A percentile compares a stretch with the other conserved stretches of the same genome.
These are phyloP conservation scores for Amanita jacksonii DNA, from an alignment of 768 basidiomycete species.

Conservation along the genomic window DNA sequence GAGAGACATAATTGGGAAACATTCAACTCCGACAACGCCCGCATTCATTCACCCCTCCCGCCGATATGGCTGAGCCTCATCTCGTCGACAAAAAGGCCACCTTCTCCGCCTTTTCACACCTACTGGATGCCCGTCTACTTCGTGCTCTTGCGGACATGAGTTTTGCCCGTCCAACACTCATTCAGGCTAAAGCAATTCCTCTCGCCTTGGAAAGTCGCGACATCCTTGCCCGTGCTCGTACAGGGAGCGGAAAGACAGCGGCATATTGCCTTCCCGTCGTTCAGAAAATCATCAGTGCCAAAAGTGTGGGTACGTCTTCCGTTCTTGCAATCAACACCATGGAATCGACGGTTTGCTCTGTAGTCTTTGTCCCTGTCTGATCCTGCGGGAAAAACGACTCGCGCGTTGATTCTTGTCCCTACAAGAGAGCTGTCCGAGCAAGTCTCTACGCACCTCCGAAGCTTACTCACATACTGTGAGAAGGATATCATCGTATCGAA, in stretches of 20 bases:
- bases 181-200: conserved; percentile 89
- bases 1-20: conserved; percentile 8
- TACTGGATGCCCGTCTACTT: conserved; percentile 79
- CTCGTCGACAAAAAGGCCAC: conserved; percentile 39
- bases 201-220: conserved; percentile 83
- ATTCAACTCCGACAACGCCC: conserved; percentile 8
- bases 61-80: conserved; percentile 38
- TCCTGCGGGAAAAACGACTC: conserved; percentile 44
- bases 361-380: conserved; percentile 32
- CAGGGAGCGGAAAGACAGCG: conserved; percentile 95
- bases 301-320: conserved; percentile 50
- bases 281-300: conserved; percentile 78
- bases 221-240: conserved; percentile 88
- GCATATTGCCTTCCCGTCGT: conserved; percentile 90
- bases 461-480: conserved; percentile 70
- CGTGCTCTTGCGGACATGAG: conserved; percentile 84
- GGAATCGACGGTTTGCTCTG: background rate
- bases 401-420: conserved; percentile 76
- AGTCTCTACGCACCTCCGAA: conserved; percentile 59
- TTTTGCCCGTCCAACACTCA: conserved; percentile 85
- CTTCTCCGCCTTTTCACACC: conserved; percentile 57
- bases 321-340: background rate
- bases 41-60: conserved; percentile 13
- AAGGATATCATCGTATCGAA: conserved; percentile 64
- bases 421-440: conserved; percentile 93